These are phyloP conservation scores for Oryza nivara DNA, from an alignment of 176 grass and related monocot genomes.

Conservation along the genomic window DNA sequence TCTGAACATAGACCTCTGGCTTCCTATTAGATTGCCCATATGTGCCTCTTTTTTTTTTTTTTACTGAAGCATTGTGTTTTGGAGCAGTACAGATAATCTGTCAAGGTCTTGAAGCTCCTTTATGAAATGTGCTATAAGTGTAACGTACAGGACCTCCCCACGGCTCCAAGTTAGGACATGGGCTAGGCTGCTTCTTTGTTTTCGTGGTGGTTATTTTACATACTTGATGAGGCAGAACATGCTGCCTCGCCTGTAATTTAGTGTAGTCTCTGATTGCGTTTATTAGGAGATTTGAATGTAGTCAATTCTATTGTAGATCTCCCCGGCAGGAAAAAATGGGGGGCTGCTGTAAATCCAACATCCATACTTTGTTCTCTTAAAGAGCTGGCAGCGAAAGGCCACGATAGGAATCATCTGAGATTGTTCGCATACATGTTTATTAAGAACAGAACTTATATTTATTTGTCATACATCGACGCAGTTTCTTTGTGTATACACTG, in stretches of 20 bases:
- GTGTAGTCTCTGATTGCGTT: constrained; percentile 20
- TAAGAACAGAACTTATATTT: neutral
- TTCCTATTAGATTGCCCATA: constrained; percentile 5
- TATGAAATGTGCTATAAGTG: neutral
- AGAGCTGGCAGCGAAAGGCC: neutral
- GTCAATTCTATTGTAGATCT: constrained; percentile 33
- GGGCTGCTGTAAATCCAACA: neutral
- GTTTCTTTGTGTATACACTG: neutral
- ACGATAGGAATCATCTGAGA: constrained; percentile 10
- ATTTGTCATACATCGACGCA: neutral
- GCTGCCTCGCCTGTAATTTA: constrained; percentile 27
- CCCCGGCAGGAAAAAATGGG: neutral
- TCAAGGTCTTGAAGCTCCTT: constrained; percentile 10
- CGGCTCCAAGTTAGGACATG: constrained; percentile 9
- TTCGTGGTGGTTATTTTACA: neutral
- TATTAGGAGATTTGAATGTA: neutral
- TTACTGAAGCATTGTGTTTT: constrained; percentile 17
- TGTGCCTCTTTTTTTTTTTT: neutral
- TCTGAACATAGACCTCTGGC: neutral
- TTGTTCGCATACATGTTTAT: neutral
- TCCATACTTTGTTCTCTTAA: constrained; percentile 21
- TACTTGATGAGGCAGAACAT: neutral
- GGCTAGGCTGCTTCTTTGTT: neutral
- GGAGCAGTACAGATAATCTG: neutral
- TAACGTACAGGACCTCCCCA: constrained; percentile 14